Percentiles rank a stretch among this genome's conserved stretches.
phyloP scores from a whole-genome alignment of 495 filamentous ascomycete species.

The Aspergillus egyptiacus region DNA sequence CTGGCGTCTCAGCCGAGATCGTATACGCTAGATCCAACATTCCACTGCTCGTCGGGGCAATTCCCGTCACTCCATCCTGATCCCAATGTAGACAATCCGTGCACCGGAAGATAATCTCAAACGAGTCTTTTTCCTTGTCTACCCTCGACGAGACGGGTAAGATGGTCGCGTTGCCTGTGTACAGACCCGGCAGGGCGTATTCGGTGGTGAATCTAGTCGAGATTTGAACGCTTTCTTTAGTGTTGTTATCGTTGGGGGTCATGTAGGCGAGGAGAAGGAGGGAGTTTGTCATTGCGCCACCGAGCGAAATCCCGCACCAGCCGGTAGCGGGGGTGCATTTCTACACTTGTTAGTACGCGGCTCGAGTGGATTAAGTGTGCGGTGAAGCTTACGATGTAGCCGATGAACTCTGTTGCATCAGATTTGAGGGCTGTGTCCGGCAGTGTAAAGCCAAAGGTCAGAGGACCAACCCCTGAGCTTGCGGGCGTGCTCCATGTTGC shows the following conservation, averaged over 20 bases:
- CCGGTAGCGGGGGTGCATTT: conserved; percentile 29
- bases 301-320: conserved; percentile 54
- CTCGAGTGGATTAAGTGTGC: too few species aligned
- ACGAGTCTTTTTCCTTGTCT: conserved; percentile 47
- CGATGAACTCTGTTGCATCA: conserved; percentile 54
- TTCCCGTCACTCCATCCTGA: conserved; percentile 43
- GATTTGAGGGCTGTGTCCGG: conserved; percentile 45
- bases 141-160: conserved; percentile 55
- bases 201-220: conserved; percentile 49
- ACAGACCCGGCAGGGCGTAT: conserved; percentile 52
- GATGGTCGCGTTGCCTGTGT: conserved; percentile 51
- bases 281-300: conserved; percentile 53
- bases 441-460: conserved; percentile 52
- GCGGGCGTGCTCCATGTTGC: background rate
- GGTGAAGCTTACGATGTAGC: too few species aligned
- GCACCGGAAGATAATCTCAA: conserved; percentile 57
- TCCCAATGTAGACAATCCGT: conserved; percentile 56
- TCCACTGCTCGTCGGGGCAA: conserved; percentile 32
- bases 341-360: too few species aligned
- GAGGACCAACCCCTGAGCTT: conserved; percentile 24
- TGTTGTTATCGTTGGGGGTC: too few species aligned
- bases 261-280: conserved; percentile 55
- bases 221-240: conserved; percentile 45
- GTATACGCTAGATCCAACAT: conserved; percentile 22
- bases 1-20: background rate